Percentiles rank a stretch among this genome's conserved stretches.
phyloP scores from a whole-genome alignment of 2,329 filamentous ascomycete species.

The Metarhizium guizhouense region DNA sequence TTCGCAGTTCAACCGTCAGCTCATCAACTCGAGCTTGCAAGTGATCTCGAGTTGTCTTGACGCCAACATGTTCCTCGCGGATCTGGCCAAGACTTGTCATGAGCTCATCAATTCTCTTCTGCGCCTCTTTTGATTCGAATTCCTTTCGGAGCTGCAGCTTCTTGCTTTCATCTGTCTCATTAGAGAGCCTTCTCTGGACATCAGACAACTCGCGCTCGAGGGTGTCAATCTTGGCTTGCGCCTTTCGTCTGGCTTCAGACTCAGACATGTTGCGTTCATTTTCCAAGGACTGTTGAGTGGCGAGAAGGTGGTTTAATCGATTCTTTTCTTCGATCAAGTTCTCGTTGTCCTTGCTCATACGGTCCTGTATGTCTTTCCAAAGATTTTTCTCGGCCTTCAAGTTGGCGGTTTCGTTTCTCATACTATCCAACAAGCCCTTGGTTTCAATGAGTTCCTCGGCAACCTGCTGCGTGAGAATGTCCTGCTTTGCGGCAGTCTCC shows the following conservation, averaged over 20 bases:
- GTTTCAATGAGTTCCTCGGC: slow-evolving; percentile 89
- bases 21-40: slow-evolving; percentile 84
- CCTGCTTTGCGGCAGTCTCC: slow-evolving; percentile 80
- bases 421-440: slow-evolving; percentile 70
- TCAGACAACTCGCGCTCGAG: slow-evolving; percentile 71
- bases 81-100: slow-evolving; percentile 69
- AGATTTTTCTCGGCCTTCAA: slow-evolving; percentile 91
- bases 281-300: slow-evolving; percentile 77
- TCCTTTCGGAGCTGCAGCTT: slow-evolving; percentile 78
- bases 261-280: slow-evolving; percentile 87
- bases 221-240: slow-evolving; percentile 68
- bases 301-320: slow-evolving; percentile 72
- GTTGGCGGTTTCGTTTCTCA: slow-evolving; percentile 85
- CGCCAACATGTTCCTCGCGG: slow-evolving; percentile 77
- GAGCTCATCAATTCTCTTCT: slow-evolving; percentile 89
- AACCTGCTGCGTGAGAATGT: slow-evolving; percentile 81
- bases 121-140: slow-evolving; percentile 78
- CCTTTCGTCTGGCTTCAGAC: slow-evolving; percentile 68
- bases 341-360: slow-evolving; percentile 83
- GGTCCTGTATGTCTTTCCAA: slow-evolving; percentile 87
- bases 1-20: slow-evolving; percentile 76
- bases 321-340: slow-evolving; percentile 74
- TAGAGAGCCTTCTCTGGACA: slow-evolving; percentile 73
- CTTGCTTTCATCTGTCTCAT: slow-evolving; percentile 77
- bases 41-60: slow-evolving; percentile 83